Evolutionary conservation across 768 basidiomycete species (phyloP).

Genomic region (Boletus sp.): DNA sequence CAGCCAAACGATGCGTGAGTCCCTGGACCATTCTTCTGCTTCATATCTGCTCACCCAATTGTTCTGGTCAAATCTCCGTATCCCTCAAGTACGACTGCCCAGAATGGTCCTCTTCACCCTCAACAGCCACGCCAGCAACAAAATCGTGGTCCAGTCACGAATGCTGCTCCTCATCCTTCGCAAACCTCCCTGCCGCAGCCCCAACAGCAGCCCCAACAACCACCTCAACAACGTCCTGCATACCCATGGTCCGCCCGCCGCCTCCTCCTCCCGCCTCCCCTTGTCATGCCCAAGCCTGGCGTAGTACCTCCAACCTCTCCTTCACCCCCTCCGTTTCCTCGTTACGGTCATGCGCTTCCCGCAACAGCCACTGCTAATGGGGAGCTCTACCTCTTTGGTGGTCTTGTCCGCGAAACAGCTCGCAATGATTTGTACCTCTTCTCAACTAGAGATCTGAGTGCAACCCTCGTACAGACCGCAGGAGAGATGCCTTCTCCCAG

Average conservation of each 20-base stretch:
- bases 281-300: conserved; percentile 61
- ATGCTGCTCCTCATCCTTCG: conserved; percentile 26
- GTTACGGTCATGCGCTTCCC: conserved; percentile 93
- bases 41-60: conserved; percentile 1
- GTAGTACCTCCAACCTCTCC: conserved; percentile 61
- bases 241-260: conserved; percentile 86
- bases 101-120: conserved; percentile 28
- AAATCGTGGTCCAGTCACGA: conserved; percentile 36
- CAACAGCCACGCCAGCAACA: conserved; percentile 38
- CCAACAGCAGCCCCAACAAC: conserved; percentile 31
- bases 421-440: conserved; percentile 95
- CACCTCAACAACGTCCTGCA: conserved; percentile 50
- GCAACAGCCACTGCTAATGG: conserved; percentile 73
- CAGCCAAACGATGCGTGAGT: conserved; percentile 40
- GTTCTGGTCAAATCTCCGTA: neutral
- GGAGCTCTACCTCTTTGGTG: conserved; percentile 95
- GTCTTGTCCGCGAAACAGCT: conserved; percentile 87
- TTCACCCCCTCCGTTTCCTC: conserved; percentile 89
- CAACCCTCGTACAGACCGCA: conserved; percentile 79
- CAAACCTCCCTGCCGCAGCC: conserved; percentile 34
- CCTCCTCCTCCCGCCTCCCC: conserved; percentile 66
- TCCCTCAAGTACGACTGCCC: conserved; percentile 10
- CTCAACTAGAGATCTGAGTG: conserved; percentile 73
- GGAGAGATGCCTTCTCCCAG: conserved; percentile 87
- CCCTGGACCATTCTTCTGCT: neutral